Evolutionary conservation across 371 early-diverging fungal genomes (phyloP), one percentile per base, ranked within the genome.

Genomic region (Mortierella sp.): DNA sequence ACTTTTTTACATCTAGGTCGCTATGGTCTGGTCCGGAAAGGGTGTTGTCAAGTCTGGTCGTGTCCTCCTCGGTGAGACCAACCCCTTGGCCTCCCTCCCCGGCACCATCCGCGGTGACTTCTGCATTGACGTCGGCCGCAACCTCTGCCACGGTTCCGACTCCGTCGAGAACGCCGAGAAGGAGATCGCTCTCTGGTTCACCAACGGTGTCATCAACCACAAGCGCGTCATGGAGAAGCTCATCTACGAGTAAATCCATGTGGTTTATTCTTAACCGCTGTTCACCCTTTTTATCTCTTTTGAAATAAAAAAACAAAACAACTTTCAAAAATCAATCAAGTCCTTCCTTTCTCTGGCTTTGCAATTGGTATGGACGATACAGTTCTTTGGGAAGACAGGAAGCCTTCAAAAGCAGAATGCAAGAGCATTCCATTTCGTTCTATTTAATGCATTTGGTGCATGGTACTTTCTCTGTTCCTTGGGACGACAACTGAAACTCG

Each of bases 31-130:
- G 96, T 91, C 91, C 87, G 99, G 99, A 83, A 98, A 99, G 94
- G 95, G 96, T 78, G 99, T 94, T 79, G 99, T 99, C 92, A 96
- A 96, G 93, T 95, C 95, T 88, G 99, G 99, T 82, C 97, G 99
- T 90, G 92, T 92, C 81, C 93, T 99, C 92, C 95, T 99, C 81
- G 99, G 99, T 87, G 97, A 94, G 90, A 96, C 96, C 92, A 96
- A 96, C 95, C 97, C 96, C 87, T 91, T 97, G 88, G 95, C 95
- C 88, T 97, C 98, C 80, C 93, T 92, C 78, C 97, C 99, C 80
- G 99, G 99, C 88, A 99, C 99, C 91, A 99, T 99, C 94, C 97
- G 99, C 92, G 99, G 99, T 88, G 82, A 99, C 94, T 98, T 94
- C 91, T 95, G 96, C 89, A 94, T 98, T 78, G 98, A 97, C 80